Conservation (phyloP, 306 rosid species). For the Cucumis hystrix region DNA sequence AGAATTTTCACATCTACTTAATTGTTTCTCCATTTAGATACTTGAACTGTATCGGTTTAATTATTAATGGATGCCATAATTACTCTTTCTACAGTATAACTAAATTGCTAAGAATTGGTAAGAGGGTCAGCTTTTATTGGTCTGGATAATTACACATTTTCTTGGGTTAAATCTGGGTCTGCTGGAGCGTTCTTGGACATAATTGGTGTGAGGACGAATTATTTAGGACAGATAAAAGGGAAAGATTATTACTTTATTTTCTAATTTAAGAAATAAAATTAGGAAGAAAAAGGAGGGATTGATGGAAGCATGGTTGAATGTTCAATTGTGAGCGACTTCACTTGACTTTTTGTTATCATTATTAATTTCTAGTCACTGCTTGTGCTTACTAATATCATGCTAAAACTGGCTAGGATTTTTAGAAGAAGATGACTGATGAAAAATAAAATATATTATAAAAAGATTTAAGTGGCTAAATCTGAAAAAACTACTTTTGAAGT, state of each 20-base stretch:
- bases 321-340: neutral
- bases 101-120: neutral
- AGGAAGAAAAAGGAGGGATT: neutral
- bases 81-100: neutral
- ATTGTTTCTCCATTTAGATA: neutral
- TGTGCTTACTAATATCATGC: neutral
- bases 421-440: neutral
- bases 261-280: neutral
- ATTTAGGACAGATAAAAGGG: neutral
- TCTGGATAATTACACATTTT: neutral
- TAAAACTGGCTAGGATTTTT: neutral
- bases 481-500: neutral
- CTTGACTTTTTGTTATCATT: neutral
- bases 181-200: neutral
- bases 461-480: neutral
- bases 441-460: neutral
- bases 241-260: neutral
- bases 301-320: neutral
- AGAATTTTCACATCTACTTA: constrained; percentile 23
- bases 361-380: neutral
- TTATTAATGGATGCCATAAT: neutral
- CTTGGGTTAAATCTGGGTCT: neutral
- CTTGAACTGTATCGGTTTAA: neutral
- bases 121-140: neutral
- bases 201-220: neutral